A percentile compares a stretch with the other conserved stretches of the same genome.
These are phyloP conservation scores for Mariannaea elegans DNA, from an alignment of 2,329 filamentous ascomycete genomes.

Conservation along the genomic window DNA sequence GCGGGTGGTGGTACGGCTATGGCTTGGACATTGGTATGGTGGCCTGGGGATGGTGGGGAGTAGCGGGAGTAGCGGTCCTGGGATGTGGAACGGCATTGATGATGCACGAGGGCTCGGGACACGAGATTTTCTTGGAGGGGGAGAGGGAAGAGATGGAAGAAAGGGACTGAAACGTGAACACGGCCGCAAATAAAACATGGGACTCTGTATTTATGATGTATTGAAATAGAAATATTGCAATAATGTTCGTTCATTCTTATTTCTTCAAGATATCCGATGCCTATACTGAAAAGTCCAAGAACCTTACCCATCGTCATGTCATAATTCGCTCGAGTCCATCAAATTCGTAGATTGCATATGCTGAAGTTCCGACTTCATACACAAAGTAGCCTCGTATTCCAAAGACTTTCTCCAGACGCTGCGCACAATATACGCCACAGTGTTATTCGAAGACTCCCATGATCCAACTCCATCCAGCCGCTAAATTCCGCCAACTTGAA, in stretches of 20 bases:
- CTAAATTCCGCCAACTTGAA: neutral
- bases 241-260: neutral
- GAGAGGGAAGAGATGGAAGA: slow-evolving; percentile 49
- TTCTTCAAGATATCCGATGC: no score
- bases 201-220: neutral
- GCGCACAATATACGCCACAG: neutral
- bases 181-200: neutral
- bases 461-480: no score
- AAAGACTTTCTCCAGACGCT: neutral
- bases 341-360: no score
- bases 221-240: neutral
- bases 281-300: no score
- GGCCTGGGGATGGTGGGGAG: slow-evolving; percentile 58
- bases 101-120: slow-evolving; percentile 71
- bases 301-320: no score
- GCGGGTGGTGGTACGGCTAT: slow-evolving; percentile 58
- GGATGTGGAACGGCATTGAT: slow-evolving; percentile 67
- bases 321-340: no score
- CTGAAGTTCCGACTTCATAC: neutral
- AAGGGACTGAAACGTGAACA: slow-evolving; percentile 8
- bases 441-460: no score
- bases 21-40: slow-evolving; percentile 57
- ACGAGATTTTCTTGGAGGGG: slow-evolving; percentile 64
- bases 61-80: slow-evolving; percentile 59
- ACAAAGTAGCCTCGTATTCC: neutral